Conservation (phyloP, 2,329 filamentous ascomycete species). For the Cytospora piceicola region DNA sequence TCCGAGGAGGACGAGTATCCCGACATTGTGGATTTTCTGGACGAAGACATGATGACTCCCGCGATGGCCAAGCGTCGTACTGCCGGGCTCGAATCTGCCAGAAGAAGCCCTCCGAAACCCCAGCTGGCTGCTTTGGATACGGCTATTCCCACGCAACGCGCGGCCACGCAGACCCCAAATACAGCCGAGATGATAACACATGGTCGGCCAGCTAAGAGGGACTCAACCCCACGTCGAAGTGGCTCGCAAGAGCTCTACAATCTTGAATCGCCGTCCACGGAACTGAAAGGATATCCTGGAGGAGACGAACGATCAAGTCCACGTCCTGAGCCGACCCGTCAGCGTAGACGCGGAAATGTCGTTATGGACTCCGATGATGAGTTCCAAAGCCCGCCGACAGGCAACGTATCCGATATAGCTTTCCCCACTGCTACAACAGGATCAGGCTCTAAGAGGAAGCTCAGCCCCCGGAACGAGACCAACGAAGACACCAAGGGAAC, state of each 20-base stretch:
- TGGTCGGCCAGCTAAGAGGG: constrained; percentile 21
- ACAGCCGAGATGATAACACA: constrained; percentile 32
- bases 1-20: constrained; percentile 51
- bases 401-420: constrained; percentile 37
- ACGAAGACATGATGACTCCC: constrained; percentile 37
- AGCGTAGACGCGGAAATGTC: constrained; percentile 38
- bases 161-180: constrained; percentile 33
- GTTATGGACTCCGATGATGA: constrained; percentile 64
- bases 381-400: constrained; percentile 48
- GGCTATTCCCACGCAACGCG: constrained; percentile 32
- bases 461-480: background rate
- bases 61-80: constrained; percentile 30
- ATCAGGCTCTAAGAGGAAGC: constrained; percentile 15
- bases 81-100: constrained; percentile 45
- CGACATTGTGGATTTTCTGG: constrained; percentile 54
- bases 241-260: constrained; percentile 8
- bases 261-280: constrained; percentile 27
- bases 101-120: constrained; percentile 29
- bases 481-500: background rate
- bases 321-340: constrained; percentile 33
- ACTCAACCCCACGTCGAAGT: constrained; percentile 5
- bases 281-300: constrained; percentile 11
- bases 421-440: constrained; percentile 34
- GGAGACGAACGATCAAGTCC: constrained; percentile 21
- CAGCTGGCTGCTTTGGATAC: constrained; percentile 23